Evolutionary conservation across 306 rosid species (phyloP), one percentile per base, ranked within the genome.

Genomic region (Cotoneaster glaucophyllus): DNA sequence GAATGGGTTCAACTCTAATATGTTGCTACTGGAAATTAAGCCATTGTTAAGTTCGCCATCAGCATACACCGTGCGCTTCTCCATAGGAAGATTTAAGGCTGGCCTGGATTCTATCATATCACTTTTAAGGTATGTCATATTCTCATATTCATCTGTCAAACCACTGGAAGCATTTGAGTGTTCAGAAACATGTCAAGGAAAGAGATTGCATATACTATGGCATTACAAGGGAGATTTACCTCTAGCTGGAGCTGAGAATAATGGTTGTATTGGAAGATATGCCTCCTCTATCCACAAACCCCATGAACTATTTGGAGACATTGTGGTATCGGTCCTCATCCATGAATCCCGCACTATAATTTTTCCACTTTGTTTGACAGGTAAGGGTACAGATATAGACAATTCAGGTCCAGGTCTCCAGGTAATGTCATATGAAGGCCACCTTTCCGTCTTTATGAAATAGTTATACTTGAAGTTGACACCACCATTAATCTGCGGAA

Each of bases 121-220:
- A 80, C 84, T 86, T 80, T 80, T 85, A 53, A 74, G 76, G 84
- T 67, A 77, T 70, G 80, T 81, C 69, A 19, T 77, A 74, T 67
- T 80, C 83, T 84, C 90, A 73, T 78, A 82, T 62, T 89, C 92
- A 90, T 88, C 97, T 95, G 97, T 90, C 96, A 92, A 95, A 90
- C 82, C 90, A 95, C 97, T 95, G 99, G 85, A 93, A 87, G 87
- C 90, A 93, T 90, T 90, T 95, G 93, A 95, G 99, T 90, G 93
- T 92, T 92, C 93, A 95, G 97, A 90, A 85, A 86, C 96, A 95
- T 79, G 83, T 83, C 84, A 78, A 70, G 80, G 62, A 71, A 82
- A 72, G 76, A 81, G 71, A 45, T 79, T 83, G 73, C 72, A 41
- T 73, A 77, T 73, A 73, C 43, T 67, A 73, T 73, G 68, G 67